phyloP scores from a whole-genome alignment of 169 alveolate genomes.

The Pseudocohnilembus persalinus region DNA sequence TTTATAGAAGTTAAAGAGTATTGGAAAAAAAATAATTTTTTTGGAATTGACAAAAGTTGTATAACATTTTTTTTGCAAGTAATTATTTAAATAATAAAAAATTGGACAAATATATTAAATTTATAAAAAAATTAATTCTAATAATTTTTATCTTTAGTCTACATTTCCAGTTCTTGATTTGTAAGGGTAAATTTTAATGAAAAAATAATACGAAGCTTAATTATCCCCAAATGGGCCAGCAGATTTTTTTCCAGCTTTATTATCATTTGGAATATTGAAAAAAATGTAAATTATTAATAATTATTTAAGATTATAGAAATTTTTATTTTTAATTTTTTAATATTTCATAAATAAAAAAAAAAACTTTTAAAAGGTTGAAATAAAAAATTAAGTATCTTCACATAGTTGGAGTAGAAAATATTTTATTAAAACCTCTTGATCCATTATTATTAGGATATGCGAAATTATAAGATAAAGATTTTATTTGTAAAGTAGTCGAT shows the following conservation, averaged over 20 bases:
- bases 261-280: background rate
- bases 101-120: too few species aligned
- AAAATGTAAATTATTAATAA: background rate
- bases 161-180: background rate
- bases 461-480: background rate
- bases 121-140: too few species aligned
- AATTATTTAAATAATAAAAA: too few species aligned
- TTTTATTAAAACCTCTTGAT: slow-evolving; percentile 21
- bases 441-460: slow-evolving; percentile 18
- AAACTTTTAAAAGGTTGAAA: background rate
- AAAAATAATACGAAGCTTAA: background rate
- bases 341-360: too few species aligned
- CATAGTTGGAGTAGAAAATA: slow-evolving; percentile 17
- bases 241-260: background rate
- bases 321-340: too few species aligned
- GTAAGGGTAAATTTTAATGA: background rate
- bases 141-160: background rate
- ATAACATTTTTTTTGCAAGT: background rate
- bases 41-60: background rate
- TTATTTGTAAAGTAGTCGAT: background rate
- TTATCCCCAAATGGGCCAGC: background rate
- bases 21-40: background rate
- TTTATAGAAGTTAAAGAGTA: background rate
- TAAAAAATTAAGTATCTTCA: slow-evolving; percentile 12
- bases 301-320: too few species aligned